Base-by-base conservation (phyloP, 2,329 filamentous ascomycete genomes). In the Colletotrichum melonis region DNA sequence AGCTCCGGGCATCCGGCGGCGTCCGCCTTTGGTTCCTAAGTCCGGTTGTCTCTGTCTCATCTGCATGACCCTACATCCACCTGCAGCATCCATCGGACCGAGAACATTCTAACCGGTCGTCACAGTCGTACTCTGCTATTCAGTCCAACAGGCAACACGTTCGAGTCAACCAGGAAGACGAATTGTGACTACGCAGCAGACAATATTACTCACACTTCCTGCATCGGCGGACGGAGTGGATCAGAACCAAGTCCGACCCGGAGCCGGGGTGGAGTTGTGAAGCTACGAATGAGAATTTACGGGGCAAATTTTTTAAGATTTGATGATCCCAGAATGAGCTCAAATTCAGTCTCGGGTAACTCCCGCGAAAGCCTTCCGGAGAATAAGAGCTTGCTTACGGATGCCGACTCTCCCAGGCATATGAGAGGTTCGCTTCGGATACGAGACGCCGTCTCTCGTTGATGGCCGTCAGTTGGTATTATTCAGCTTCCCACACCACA, bases 161-260 rank as follows among this genome's bases (percentile, higher is more conserved):
- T 54, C 12, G 28, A 63, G 24, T 52, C 38, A 55, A 46, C 54
- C 32, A 46, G 11, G 30, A 9, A 24, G 14, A n/a, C 32, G 49
- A 24, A 22, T 35, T 62, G 59, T 70, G 59, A 69, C 16, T 49
- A 49, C 42, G 19, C 19, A n/a, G 42, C 42, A 49, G 66, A 5
- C 46, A 14, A 35, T 55, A 70, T 65, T 70, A 70, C 70, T 70
- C 70, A 73, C 70, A 60, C 59, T 70, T 70, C 67, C 70, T 73
- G 70, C 67, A 73, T 73, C 70, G 70, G 70, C 70, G 67, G 46
- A 55, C 46, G 35, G 24, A 46, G 60, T 73, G 70, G 70, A 70
- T 26, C 30, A 28, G 9, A 49, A 55, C 55, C 60, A 73, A 70
- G 60, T 57, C 67, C 67, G 70, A 54, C 46, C 55, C 70, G 66